Percentiles rank a stretch among this genome's conserved stretches.
Conservation (phyloP, 1,284 basidiomycete species). For the Microbotryum scabiosae region DNA sequence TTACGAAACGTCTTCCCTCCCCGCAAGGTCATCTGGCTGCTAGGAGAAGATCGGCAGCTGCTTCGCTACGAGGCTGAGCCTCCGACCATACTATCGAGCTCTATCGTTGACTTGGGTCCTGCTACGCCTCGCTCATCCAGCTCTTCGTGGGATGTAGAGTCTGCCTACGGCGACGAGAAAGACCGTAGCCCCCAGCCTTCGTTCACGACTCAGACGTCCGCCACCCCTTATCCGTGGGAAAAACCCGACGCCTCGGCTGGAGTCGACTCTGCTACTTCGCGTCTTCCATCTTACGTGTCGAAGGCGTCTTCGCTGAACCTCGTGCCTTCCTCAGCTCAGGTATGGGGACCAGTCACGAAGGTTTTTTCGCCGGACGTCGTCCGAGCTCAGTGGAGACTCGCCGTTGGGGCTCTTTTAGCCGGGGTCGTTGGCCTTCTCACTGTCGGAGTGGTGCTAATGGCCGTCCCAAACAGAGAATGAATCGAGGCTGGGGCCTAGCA, state of each 20-base stretch:
- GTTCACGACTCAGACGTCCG: slow-evolving; percentile 17
- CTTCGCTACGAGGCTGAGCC: slow-evolving; percentile 20
- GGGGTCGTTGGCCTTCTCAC: slow-evolving; percentile 7
- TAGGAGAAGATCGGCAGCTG: slow-evolving; percentile 25
- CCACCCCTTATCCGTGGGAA: slow-evolving; percentile 28
- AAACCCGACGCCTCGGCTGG: slow-evolving; percentile 10
- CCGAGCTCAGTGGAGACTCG: slow-evolving; percentile 25
- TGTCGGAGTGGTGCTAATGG: slow-evolving; percentile 22
- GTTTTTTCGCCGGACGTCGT: slow-evolving; percentile 26
- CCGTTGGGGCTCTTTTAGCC: slow-evolving; percentile 11
- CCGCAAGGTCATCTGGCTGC: slow-evolving; percentile 21
- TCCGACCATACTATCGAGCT: slow-evolving; percentile 20
- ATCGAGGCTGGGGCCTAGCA: too few relatives aligned
- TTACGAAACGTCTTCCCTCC: not conserved
- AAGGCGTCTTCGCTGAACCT: slow-evolving; percentile 3
- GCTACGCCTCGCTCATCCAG: slow-evolving; percentile 6
- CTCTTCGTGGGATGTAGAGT: slow-evolving; percentile 25
- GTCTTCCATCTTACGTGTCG: slow-evolving; percentile 20
- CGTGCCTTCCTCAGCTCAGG: not conserved
- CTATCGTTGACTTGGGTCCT: slow-evolving; percentile 22
- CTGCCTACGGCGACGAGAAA: slow-evolving; percentile 15
- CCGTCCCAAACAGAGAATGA: slow-evolving; percentile 16
- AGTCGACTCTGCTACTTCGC: not conserved
- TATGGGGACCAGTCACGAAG: slow-evolving; percentile 21
- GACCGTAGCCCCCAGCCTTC: slow-evolving; percentile 11